Base-by-base conservation (phyloP, 1,284 basidiomycete genomes). In the Ustilago bromivora region DNA sequence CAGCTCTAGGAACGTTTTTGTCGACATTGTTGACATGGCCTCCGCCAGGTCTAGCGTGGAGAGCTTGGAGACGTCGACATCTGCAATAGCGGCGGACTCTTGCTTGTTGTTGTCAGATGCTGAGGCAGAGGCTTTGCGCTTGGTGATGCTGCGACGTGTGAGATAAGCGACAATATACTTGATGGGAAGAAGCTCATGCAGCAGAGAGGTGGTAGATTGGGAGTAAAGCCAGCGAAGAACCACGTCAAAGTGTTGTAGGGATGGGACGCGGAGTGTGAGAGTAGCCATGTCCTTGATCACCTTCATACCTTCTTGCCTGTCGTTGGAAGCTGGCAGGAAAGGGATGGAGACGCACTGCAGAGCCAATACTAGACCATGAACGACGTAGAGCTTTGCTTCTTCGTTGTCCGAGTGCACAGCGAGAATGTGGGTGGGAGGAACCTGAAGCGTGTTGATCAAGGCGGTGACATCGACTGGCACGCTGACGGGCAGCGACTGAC, bases 271-370 rank as follows among this genome's bases (percentile, higher is more conserved):
- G 53, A 79, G 61, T 9, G 69, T 46, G 13, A 76, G 49, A 9
- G 69, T 57, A 12, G 77, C 59, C 56, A 66, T 61, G 41, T 69
- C 41, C 15, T 36, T 54, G 32, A 64, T 40, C 38, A 55, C 32
- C 31, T 47, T 55, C 9, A 65, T 69, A 9, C 52, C 51, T 36
- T 60, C 35, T 13, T 52, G 12, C n/a, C 31, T 38, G 38, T 57
- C 61, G 35, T 58, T 41, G 17, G 49, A 58, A 0, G 58, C 46
- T 2, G 76, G 59, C 4, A 79, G 41, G 38, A 71, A 73, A 5
- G 77, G 77, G 34, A 79, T 73, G 28, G 77, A 76, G 15, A 76
- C 68, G 54, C 77, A 79, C 58, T 79, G 77, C 28, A 79, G 55
- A 13, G 77, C 73, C 19, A 73, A 32, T 3, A 74, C 67, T n/a